Conservation (phyloP, 192 early-diverging fungal genomes). For the Thamnidium elegans region DNA sequence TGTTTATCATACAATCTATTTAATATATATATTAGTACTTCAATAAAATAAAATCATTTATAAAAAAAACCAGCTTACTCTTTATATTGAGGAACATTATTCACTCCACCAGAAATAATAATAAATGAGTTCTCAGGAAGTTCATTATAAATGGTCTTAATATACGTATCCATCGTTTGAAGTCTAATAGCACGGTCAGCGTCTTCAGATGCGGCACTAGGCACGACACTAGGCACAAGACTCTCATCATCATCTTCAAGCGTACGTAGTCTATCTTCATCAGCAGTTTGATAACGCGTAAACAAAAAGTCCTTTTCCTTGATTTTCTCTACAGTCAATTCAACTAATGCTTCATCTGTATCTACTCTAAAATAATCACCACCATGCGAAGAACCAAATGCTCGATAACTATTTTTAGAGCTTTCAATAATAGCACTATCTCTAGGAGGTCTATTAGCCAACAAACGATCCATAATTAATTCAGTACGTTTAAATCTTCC, state of each 20-base stretch:
- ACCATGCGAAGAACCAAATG: constrained; percentile 24
- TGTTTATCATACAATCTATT: constrained; percentile 35
- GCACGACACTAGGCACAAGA: constrained; percentile 22
- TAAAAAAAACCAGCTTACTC: constrained; percentile 5
- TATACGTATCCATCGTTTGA: constrained; percentile 33
- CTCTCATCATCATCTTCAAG: background rate
- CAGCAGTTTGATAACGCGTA: constrained; percentile 6
- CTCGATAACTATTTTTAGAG: constrained; percentile 9
- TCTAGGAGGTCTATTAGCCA: constrained; percentile 21
- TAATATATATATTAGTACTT: background rate
- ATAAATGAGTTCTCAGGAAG: constrained; percentile 38
- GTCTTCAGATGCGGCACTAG: background rate
- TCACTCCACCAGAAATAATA: constrained; percentile 41
- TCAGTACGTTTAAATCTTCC: constrained; percentile 41
- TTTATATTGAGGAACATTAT: constrained; percentile 35
- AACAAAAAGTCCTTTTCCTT: constrained; percentile 27
- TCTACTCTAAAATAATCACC: constrained; percentile 28
- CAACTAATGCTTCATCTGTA: constrained; percentile 27
- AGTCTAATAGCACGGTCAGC: constrained; percentile 26
- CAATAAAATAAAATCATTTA: no score
- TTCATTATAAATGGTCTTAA: constrained; percentile 28
- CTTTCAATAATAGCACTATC: constrained; percentile 30
- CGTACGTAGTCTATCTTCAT: no score
- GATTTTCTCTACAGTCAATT: constrained; percentile 22
- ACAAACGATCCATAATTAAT: constrained; percentile 37